These are phyloP conservation scores for Nemophila menziesii DNA, from an alignment of 257 asterid genomes.

Conservation along the genomic window DNA sequence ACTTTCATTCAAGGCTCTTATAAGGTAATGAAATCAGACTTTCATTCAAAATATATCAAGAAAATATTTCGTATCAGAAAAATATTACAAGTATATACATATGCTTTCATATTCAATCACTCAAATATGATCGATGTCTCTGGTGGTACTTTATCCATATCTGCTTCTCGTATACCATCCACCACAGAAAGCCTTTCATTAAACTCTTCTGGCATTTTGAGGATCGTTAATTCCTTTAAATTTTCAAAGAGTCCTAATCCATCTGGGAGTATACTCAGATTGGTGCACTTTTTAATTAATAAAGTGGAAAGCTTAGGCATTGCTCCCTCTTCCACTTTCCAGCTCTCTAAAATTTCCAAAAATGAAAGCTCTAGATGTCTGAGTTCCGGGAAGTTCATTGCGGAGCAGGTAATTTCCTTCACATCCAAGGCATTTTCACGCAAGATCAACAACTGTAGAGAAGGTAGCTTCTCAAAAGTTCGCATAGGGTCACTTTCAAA, in stretches of 20 bases:
- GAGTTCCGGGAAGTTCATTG: not conserved
- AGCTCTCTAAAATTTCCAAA: not conserved
- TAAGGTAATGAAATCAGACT: too few relatives aligned
- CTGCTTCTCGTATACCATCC: not conserved
- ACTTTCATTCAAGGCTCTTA: too few relatives aligned
- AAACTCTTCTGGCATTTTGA: not conserved
- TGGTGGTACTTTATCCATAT: not conserved
- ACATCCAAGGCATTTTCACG: not conserved
- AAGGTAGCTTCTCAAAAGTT: not conserved
- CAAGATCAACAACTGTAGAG: not conserved
- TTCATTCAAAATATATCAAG: too few relatives aligned
- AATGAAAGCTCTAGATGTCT: not conserved
- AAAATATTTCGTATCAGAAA: too few relatives aligned
- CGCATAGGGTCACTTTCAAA: too few relatives aligned
- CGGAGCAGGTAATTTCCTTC: not conserved
- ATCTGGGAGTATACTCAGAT: too few relatives aligned
- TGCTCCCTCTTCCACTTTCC: not conserved
- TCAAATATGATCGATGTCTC: not conserved
- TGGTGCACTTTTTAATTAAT: too few relatives aligned
- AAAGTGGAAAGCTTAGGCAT: not conserved
- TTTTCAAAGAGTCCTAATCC: too few relatives aligned
- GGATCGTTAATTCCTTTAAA: not conserved
- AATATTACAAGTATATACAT: too few relatives aligned
- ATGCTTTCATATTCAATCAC: too few relatives aligned
- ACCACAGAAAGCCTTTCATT: not conserved